A percentile compares a stretch with the other conserved stretches of the same genome.
phyloP scores from a whole-genome alignment of 1,284 basidiomycete genomes.

The Inonotus obliquus region DNA sequence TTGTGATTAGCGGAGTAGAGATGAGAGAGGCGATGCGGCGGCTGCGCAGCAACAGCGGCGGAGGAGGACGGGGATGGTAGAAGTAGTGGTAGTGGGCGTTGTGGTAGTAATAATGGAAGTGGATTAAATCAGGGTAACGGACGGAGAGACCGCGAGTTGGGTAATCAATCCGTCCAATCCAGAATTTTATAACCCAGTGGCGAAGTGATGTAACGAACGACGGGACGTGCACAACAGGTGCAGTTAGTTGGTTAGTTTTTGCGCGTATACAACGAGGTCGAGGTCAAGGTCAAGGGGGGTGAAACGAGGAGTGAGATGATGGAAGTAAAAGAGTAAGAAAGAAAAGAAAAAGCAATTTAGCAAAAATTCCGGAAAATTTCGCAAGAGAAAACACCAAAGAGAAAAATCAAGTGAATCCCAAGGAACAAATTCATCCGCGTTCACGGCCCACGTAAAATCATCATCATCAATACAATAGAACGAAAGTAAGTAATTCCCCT shows the following conservation, averaged over 20 bases:
- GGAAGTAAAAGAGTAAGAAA: neutral
- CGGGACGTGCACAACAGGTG: neutral
- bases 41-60: constrained; percentile 31
- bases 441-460: no score
- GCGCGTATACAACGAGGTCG: neutral
- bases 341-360: no score
- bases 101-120: no score
- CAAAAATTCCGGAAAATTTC: no score
- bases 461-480: no score
- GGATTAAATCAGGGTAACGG: no score
- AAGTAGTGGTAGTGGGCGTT: neutral
- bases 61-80: no score
- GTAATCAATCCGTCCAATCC: neutral
- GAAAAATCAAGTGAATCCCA: no score
- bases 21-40: constrained; percentile 32
- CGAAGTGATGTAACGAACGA: neutral
- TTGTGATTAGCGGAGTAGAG: neutral
- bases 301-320: neutral
- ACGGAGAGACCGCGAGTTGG: neutral
- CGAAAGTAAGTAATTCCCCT: neutral
- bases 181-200: neutral
- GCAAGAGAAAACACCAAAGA: no score
- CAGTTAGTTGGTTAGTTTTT: no score
- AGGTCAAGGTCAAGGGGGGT: neutral
- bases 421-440: no score